Conservation (phyloP, 352 stramenopile species). For the Phytopythium kandeliae region DNA sequence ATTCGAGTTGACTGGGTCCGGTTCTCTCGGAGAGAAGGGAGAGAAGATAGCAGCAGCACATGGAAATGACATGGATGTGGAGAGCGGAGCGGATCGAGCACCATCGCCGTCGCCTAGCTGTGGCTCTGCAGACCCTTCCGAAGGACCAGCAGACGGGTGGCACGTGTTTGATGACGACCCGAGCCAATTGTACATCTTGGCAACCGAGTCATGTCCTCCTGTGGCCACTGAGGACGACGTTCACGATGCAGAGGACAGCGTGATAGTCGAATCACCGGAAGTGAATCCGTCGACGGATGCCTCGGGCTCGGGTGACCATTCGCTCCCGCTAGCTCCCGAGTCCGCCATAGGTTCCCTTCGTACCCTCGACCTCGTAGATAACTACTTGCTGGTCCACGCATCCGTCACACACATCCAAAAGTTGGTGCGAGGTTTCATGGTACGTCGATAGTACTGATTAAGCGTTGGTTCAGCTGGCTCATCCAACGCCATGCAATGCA, state of each 20-base stretch:
- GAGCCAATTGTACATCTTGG: slow-evolving; percentile 2
- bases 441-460: neutral
- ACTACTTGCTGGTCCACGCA: slow-evolving; percentile 2
- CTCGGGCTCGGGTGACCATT: neutral
- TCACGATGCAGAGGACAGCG: neutral
- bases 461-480: no score
- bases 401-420: slow-evolving; percentile 5
- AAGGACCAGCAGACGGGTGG: slow-evolving; percentile 3
- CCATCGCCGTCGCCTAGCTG: neutral
- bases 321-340: no score
- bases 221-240: neutral
- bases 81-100: neutral
- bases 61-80: neutral
- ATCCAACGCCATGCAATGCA: no score
- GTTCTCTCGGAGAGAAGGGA: neutral
- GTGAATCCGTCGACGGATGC: neutral
- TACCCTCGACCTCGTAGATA: neutral
- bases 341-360: no score
- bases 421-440: neutral
- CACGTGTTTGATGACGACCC: slow-evolving; percentile 3
- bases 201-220: slow-evolving; percentile 4
- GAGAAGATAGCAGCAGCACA: neutral
- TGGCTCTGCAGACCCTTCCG: neutral
- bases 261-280: neutral
- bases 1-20: no score